Base-by-base conservation (phyloP, 352 stramenopile genomes). In the Globisporangium heterothallicum region DNA sequence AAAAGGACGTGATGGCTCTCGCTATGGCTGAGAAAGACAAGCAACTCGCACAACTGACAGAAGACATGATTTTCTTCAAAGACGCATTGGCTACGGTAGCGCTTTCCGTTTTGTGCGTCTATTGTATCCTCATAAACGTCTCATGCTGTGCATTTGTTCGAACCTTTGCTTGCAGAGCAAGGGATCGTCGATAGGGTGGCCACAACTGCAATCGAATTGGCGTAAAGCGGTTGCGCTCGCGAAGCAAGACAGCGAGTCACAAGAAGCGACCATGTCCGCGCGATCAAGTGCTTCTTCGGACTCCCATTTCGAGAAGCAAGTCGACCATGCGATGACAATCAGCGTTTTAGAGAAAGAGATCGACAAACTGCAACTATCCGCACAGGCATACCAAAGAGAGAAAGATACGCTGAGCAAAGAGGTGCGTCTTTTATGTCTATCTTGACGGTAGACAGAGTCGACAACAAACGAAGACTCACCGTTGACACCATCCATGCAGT, bases 1-100 rank as follows among this genome's bases (percentile, higher is more conserved):
- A 89, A 56, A 71, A 74, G 36, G 59, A 59, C 5, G 26, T 51
- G 12, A 49, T 89, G 12, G 24, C 50, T 3, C 59, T 68, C 25
- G 14, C 46, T 9, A 54, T 77, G 14, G 40, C 58, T 1, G 52
- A 71, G 10, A 66, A 73, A 25, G 60, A 80, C 12, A 48, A 51
- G n/a, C 49, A 74, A 18, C 22, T 83, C 0, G 54, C 24, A 3
- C 50, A 67, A 24, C 40, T 87, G 7, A 58, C 59, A 0, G 71
- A 86, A 45, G 70, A 89, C 47, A 58, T 87, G 14, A 49, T 59
- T 4, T 66, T 85, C 25, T 89, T 85, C 57, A 89, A 84, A 53
- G 76, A 88, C 35, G 65, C 66, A 6, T 56, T 89, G 4, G 62
- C 59, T 3, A 76, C 68, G 36, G 69, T 76, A 9, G 42, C 51